phyloP scores from a whole-genome alignment of 129 eudicot genomes.

The Saposhnikovia divaricata region DNA sequence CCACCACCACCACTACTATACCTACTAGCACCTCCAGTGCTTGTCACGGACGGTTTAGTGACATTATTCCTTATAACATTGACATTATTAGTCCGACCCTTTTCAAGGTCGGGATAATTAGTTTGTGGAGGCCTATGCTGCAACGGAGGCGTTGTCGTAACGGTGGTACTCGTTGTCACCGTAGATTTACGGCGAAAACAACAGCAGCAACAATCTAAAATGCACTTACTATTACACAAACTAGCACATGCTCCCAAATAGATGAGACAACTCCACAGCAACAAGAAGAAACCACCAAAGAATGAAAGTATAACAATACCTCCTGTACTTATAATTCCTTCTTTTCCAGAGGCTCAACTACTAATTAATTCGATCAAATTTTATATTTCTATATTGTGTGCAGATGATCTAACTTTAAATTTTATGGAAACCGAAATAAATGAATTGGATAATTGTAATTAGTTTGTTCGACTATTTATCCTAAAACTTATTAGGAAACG shows the following conservation, averaged over 20 bases:
- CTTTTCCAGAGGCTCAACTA: no score
- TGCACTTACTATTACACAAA: neutral
- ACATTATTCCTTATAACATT: neutral
- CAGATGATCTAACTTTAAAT: no score
- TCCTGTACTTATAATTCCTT: no score
- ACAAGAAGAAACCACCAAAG: no score
- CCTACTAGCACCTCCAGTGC: neutral
- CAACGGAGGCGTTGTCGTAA: neutral
- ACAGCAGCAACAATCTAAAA: neutral
- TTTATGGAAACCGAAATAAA: neutral
- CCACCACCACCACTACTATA: neutral
- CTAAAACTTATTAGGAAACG: neutral
- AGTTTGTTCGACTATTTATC: neutral
- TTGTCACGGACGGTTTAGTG: neutral
- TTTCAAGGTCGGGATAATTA: neutral
- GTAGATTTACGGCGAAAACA: slow-evolving; percentile 2
- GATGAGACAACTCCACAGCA: no score
- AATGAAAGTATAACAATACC: no score
- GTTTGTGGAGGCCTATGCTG: neutral
- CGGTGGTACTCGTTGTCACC: neutral
- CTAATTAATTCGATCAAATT: no score
- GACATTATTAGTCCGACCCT: neutral
- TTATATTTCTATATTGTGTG: no score
- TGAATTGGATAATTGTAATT: neutral
- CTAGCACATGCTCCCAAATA: no score